Conservation (phyloP, 805 yeast genomes). For the Hanseniaspora valbyensis region DNA sequence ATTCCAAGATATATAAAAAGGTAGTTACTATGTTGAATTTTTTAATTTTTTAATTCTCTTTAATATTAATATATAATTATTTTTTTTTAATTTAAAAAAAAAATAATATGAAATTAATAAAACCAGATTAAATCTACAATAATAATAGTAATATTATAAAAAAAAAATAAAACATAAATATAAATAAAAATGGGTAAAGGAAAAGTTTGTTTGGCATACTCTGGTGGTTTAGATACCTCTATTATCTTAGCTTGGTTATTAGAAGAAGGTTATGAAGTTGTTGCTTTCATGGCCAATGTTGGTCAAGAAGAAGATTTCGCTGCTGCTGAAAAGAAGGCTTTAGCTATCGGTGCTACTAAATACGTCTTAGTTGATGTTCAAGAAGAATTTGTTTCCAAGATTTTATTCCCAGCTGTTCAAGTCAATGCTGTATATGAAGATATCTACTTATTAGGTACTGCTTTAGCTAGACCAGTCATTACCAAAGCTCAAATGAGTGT, state of each 20-base stretch:
- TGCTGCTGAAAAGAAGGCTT: conserved; percentile 91
- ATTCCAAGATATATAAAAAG: too few species aligned
- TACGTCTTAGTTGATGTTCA: conserved; percentile 90
- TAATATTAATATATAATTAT: too few species aligned
- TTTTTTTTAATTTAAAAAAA: background rate
- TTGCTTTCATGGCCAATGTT: conserved; percentile 95
- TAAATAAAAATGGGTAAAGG: conserved; percentile 71
- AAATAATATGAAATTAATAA: background rate
- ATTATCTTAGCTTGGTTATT: conserved; percentile 95
- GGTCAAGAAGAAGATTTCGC: conserved; percentile 99
- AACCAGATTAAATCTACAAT: background rate
- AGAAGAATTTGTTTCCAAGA: conserved; percentile 85
- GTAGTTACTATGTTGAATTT: too few species aligned
- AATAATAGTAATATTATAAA: background rate
- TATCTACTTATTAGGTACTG: conserved; percentile 91
- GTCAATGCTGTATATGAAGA: conserved; percentile 96
- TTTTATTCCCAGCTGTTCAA: conserved; percentile 91
- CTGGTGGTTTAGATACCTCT: conserved; percentile 98
- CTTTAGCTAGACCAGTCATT: conserved; percentile 96
- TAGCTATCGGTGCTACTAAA: conserved; percentile 94
- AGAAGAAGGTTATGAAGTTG: conserved; percentile 95
- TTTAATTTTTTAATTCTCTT: too few species aligned
- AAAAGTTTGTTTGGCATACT: conserved; percentile 97
- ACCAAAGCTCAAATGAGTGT: conserved; percentile 96
- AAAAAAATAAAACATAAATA: background rate